phyloP scores from a whole-genome alignment of 306 rosid genomes.

The Rosa multiflora region DNA sequence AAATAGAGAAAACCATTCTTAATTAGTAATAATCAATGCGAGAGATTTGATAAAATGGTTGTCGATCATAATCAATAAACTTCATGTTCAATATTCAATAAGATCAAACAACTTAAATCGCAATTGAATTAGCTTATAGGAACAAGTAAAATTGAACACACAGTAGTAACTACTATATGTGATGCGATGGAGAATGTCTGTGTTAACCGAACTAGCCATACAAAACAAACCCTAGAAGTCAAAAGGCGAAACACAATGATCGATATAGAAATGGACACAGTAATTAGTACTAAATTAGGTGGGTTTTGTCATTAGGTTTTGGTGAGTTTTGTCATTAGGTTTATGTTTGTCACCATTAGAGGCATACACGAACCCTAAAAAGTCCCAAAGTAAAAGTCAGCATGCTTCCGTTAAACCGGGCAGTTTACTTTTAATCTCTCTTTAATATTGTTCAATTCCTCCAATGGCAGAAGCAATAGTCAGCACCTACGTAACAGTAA shows the following conservation, averaged over 20 bases:
- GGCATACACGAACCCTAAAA: conserved; percentile 43
- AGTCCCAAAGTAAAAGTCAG: conserved; percentile 54
- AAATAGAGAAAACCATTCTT: background rate
- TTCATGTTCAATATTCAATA: no score
- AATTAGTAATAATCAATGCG: background rate
- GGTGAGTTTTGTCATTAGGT: conserved; percentile 30
- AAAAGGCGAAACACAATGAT: background rate
- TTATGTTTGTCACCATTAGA: conserved; percentile 36
- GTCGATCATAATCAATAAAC: background rate
- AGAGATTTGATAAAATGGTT: background rate
- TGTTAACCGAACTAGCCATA: background rate
- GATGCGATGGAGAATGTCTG: background rate
- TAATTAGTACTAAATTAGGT: conserved; percentile 12
- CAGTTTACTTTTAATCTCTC: conserved; percentile 41
- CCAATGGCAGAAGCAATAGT: background rate
- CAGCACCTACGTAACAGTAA: conserved; percentile 1
- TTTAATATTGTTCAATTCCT: conserved; percentile 6
- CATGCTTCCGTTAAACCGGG: conserved; percentile 60
- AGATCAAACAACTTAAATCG: no score
- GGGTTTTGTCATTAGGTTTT: conserved; percentile 25
- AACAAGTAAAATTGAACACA: no score
- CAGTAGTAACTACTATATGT: background rate
- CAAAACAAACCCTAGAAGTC: background rate
- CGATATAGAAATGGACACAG: background rate
- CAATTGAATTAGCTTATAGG: no score